Percentiles rank a stretch among this genome's conserved stretches.
These are phyloP conservation scores for Brassica juncea DNA, from an alignment of 345 rosid genomes.

Conservation along the genomic window DNA sequence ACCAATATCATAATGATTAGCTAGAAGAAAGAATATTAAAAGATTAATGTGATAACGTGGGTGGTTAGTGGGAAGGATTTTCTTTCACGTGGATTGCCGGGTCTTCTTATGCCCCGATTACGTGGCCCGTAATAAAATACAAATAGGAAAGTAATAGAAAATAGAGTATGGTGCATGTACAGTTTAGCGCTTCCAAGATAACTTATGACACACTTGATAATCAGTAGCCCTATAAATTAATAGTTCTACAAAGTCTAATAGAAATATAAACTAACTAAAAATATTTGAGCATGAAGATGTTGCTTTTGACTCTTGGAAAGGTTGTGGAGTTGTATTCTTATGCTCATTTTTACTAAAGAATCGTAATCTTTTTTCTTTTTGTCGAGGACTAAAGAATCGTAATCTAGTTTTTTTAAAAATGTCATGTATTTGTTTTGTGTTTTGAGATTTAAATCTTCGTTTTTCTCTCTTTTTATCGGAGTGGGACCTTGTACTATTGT, in stretches of 20 bases:
- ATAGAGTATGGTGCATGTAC: slow-evolving; percentile 6
- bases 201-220: slow-evolving; percentile 16
- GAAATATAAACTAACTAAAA: slow-evolving; percentile 10
- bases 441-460: background rate
- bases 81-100: slow-evolving; percentile 41
- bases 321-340: background rate
- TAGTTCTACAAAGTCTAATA: slow-evolving; percentile 23
- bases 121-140: slow-evolving; percentile 36
- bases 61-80: slow-evolving; percentile 36
- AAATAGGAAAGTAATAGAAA: background rate
- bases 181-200: background rate
- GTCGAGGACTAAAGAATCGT: background rate
- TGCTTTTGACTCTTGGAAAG: slow-evolving; percentile 24
- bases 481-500: slow-evolving; percentile 21
- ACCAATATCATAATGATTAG: background rate
- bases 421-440: background rate
- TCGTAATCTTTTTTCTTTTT: background rate
- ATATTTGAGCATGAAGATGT: slow-evolving; percentile 1
- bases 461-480: background rate
- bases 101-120: slow-evolving; percentile 33
- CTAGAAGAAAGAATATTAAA: background rate
- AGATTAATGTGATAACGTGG: slow-evolving; percentile 28
- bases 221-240: slow-evolving; percentile 6
- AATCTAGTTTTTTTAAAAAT: background rate
- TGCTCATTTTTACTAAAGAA: slow-evolving; percentile 2